Evolutionary conservation across 139 green algal genomes (phyloP), one percentile per base, ranked within the genome.

Genomic region (Chlorella sp.): DNA sequence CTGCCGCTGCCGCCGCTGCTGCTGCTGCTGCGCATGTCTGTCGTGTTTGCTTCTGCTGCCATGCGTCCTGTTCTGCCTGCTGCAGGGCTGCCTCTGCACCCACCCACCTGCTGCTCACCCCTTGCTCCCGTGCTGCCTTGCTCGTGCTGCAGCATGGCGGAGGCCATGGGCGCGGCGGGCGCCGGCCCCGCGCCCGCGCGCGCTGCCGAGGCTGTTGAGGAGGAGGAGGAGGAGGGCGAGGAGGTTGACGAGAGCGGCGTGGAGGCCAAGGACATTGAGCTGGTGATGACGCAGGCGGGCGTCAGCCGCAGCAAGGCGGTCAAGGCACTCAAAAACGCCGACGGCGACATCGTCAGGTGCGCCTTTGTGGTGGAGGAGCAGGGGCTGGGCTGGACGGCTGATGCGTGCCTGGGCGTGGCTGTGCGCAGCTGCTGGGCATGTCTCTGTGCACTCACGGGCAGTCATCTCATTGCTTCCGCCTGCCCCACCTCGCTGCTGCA

Each of bases 181-280:
- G 62, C 78, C 18, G 51, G 47, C 74, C 20, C 47, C 20, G 81
- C 60, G 44, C 34, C 57, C 25, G 60, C 69, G 30, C 63, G 41
- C 75, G 65, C 70, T 21, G 81, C 64, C 34, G 81, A 56, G 47
- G 56, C 74, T 41, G 87, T 79, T 13, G 75, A 84, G 30, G 86
- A 69, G 41, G 87, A 71, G 51, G 90, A 91, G 39, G 94, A 95
- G 32, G 96, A 97, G 41, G 96, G 98, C 39, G 96, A 97, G 76
- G 76, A 97, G 65, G 95, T 99, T 34, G 97, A 99, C 87, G 97
- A 98, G 88, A 92, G 85, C 47, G 97, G 96, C 25, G 92, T 99
- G 44, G 97, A 99, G 92, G 68, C 93, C 87, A 99, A 99, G 94
- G 97, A 99, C 90, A 98, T 99, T 88, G 97, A 99, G 91, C 94